A percentile compares a stretch with the other conserved stretches of the same genome.
phyloP scores from a whole-genome alignment of 768 basidiomycete species.

The Mycena alexandri region DNA sequence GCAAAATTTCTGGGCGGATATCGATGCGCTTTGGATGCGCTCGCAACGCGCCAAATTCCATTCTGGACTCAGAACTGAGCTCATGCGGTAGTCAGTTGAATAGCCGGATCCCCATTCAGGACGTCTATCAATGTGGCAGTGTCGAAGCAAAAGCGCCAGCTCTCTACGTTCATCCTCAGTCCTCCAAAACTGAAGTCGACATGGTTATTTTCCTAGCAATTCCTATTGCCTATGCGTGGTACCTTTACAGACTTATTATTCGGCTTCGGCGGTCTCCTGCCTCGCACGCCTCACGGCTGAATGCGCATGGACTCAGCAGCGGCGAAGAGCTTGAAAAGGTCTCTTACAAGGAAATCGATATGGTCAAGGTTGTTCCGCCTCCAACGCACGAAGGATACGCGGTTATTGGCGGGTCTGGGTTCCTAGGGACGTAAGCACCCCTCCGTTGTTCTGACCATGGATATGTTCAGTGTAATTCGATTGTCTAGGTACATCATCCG shows the following conservation, averaged over 20 bases:
- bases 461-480: background rate
- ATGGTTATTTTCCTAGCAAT: conserved; percentile 6
- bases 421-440: conserved; percentile 47
- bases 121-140: too few species aligned
- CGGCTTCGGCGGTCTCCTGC: conserved; percentile 26
- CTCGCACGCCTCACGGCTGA: conserved; percentile 23
- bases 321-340: conserved; percentile 38
- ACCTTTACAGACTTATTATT: conserved; percentile 22
- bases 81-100: too few species aligned
- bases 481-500: conserved; percentile 48
- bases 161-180: background rate
- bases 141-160: too few species aligned
- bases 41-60: too few species aligned
- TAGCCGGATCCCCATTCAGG: too few species aligned
- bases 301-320: conserved; percentile 11
- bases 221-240: conserved; percentile 14
- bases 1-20: too few species aligned
- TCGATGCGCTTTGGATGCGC: too few species aligned
- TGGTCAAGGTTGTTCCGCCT: conserved; percentile 43
- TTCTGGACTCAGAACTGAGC: too few species aligned
- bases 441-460: background rate
- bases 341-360: conserved; percentile 46
- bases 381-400: conserved; percentile 45
- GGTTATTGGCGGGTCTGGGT: conserved; percentile 49
- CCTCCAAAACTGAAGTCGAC: background rate